Base-by-base conservation (phyloP, 768 basidiomycete genomes). In the Goffeauzyma gilvescens region DNA sequence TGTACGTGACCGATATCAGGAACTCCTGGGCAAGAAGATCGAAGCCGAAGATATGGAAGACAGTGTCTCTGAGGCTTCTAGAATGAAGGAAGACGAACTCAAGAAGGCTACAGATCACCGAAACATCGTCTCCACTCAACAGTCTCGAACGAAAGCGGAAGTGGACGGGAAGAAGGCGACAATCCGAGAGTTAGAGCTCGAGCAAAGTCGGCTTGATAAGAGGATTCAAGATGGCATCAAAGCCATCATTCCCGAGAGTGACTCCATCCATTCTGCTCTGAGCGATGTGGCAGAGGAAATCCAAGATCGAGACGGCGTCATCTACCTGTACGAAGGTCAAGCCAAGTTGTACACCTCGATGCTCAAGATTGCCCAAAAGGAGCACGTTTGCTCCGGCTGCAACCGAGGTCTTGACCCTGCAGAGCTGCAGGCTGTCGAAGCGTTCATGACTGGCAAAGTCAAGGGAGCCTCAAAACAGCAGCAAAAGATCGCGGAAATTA, bases 381-480 rank as follows among this genome's bases (percentile, higher is more conserved):
- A 77, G 48, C 76, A 79, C 54, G 61, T 69, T 0, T 98, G 90
- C 54, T 67, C 72, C 9, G 76, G 75, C 6, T 96, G 90, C 57
- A 75, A 76, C 52, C 73, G 87, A 1, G 68, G 67, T 28, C 64
- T 95, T 55, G 65, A 71, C 17, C 70, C 71, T 21, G 54, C 58
- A 2, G 76, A 77, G 32, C 51, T 72, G 34, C 63, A 64, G 0
- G 68, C 71, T 0, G 81, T 87, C 47, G 79, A 87, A 59, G 72
- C 70, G 64, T 75, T 75, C 54, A 84, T 82, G 44, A 40, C 76
- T 66, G 17, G n/a, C n/a, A n/a, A n/a, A n/a, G n/a, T n/a, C n/a
- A n/a, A n/a, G n/a, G 14, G 24, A 33, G 2, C 2, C 5, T 4
- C 18, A 35, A 17, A 15, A 45, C n/a, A 21, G 8, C 24, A 41